Percentiles rank a stretch among this genome's conserved stretches.
These are phyloP conservation scores for Phytophthora tubulina DNA, from an alignment of 352 stramenopile species.

Conservation along the genomic window DNA sequence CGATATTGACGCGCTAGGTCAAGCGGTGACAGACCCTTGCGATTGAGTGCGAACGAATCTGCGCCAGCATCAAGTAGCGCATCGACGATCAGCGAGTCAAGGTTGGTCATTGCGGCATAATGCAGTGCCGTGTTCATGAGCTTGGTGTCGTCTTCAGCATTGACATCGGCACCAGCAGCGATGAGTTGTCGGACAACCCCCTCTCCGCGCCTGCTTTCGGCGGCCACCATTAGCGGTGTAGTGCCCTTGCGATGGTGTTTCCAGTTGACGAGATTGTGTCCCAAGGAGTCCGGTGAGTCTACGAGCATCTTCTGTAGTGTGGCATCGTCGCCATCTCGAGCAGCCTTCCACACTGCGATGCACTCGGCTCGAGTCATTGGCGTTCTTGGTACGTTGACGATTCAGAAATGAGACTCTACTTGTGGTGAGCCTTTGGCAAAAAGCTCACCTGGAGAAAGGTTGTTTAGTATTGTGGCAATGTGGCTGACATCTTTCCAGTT, in stretches of 20 bases:
- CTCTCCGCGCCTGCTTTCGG: slow-evolving; percentile 38
- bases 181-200: slow-evolving; percentile 48
- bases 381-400: slow-evolving; percentile 6
- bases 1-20: slow-evolving; percentile 65
- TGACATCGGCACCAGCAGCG: slow-evolving; percentile 55
- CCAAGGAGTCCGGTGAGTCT: slow-evolving; percentile 30
- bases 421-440: not conserved
- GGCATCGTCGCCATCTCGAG: slow-evolving; percentile 38
- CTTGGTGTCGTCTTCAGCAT: slow-evolving; percentile 48
- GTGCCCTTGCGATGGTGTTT: slow-evolving; percentile 54
- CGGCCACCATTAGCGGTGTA: slow-evolving; percentile 75
- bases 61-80: slow-evolving; percentile 59
- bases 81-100: slow-evolving; percentile 57
- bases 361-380: slow-evolving; percentile 48
- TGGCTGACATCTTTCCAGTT: slow-evolving; percentile 35
- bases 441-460: not conserved
- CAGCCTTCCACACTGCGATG: slow-evolving; percentile 45
- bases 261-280: slow-evolving; percentile 47
- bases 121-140: slow-evolving; percentile 74
- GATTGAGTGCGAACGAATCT: slow-evolving; percentile 65
- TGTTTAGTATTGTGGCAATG: not conserved
- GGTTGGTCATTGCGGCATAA: slow-evolving; percentile 60
- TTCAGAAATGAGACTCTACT: slow-evolving; percentile 26
- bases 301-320: slow-evolving; percentile 39
- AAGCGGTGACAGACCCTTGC: slow-evolving; percentile 60